Evolutionary conservation across 371 early-diverging fungal genomes (phyloP).

Genomic region (Rhizopus delemar): DNA sequence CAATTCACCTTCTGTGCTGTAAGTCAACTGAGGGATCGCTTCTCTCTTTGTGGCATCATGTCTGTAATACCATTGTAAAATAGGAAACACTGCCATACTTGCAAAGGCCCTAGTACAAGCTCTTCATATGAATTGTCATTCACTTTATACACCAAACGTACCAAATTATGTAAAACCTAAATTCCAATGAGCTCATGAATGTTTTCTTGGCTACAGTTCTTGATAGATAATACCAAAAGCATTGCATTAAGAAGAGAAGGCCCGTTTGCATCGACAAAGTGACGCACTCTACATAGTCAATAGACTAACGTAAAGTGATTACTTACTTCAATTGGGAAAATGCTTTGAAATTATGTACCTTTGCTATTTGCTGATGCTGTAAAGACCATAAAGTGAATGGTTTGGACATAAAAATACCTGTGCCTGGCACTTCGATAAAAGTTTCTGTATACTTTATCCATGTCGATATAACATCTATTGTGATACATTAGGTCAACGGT

Average conservation of each 20-base stretch:
- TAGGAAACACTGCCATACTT: conserved; percentile 46
- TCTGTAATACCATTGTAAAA: conserved; percentile 45
- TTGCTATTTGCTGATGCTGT: conserved; percentile 33
- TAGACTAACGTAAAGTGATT: conserved; percentile 23
- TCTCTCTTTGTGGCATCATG: conserved; percentile 33
- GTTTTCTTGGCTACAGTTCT: conserved; percentile 38
- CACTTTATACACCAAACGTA: conserved; percentile 10
- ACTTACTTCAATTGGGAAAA: conserved; percentile 21
- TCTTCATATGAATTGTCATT: not conserved
- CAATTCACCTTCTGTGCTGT: conserved; percentile 40
- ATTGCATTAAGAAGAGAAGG: conserved; percentile 39
- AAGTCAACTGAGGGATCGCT: conserved; percentile 47
- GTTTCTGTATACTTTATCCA: conserved; percentile 53
- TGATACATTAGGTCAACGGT: not conserved
- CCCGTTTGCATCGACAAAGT: conserved; percentile 36
- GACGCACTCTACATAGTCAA: conserved; percentile 36
- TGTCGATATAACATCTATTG: conserved; percentile 42
- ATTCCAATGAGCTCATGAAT: conserved; percentile 46
- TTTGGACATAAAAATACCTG: conserved; percentile 27
- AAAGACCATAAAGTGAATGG: conserved; percentile 41
- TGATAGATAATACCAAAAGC: conserved; percentile 48
- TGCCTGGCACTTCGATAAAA: conserved; percentile 22
- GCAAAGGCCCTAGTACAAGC: conserved; percentile 34
- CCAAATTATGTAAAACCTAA: conserved; percentile 41
- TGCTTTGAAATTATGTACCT: conserved; percentile 21